Evolutionary conservation across 306 rosid genomes (phyloP).

Genomic region (Prunus dulcis): DNA sequence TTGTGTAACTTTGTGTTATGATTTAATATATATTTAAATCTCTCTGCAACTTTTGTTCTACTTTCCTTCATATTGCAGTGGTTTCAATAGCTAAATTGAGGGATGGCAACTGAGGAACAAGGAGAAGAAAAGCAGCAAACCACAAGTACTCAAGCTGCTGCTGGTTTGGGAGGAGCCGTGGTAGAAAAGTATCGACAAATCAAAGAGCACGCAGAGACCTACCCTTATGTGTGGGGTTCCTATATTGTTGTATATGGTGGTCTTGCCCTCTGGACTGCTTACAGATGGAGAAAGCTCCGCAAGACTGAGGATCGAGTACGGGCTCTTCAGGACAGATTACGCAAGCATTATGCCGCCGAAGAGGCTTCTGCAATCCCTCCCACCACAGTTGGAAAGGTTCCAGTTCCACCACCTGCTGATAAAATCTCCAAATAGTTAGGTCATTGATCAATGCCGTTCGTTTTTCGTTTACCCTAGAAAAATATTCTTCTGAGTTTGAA

Average conservation of each 20-base stretch:
- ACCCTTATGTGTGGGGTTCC: slow-evolving; percentile 87
- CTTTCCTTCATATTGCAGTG: not conserved
- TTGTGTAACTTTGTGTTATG: not conserved
- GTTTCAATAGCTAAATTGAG: not conserved
- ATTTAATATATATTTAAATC: no score
- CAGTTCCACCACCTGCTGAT: slow-evolving; percentile 37
- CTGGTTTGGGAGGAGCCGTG: slow-evolving; percentile 37
- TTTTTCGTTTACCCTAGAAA: not conserved
- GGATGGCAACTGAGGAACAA: slow-evolving; percentile 33
- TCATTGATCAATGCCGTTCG: not conserved
- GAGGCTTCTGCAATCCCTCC: slow-evolving; percentile 41
- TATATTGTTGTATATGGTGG: slow-evolving; percentile 81
- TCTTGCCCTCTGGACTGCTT: slow-evolving; percentile 56
- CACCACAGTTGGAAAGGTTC: slow-evolving; percentile 34
- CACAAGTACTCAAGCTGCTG: slow-evolving; percentile 10
- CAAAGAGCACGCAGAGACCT: slow-evolving; percentile 69
- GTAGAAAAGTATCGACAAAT: slow-evolving; percentile 48
- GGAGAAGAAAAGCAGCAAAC: slow-evolving; percentile 42
- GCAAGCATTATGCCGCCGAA: slow-evolving; percentile 54
- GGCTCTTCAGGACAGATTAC: slow-evolving; percentile 52
- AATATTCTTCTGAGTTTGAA: not conserved
- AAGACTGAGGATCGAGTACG: slow-evolving; percentile 70
- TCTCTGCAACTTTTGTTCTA: not conserved
- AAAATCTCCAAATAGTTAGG: slow-evolving; percentile 28
- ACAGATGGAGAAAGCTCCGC: slow-evolving; percentile 84